Conservation (phyloP, 2,329 filamentous ascomycete genomes). For the Furcasterigmium furcatum region DNA sequence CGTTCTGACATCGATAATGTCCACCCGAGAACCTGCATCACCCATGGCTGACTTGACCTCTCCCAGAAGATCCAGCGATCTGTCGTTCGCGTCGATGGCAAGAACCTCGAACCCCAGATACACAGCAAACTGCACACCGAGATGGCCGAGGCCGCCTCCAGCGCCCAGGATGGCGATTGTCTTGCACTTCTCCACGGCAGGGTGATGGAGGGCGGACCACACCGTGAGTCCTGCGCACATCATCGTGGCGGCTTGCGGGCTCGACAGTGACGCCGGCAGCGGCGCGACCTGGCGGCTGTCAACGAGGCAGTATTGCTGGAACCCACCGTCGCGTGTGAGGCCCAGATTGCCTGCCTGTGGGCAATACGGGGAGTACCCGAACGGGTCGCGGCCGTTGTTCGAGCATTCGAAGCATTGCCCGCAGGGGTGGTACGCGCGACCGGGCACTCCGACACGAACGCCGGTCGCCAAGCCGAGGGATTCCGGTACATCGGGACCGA, state of each 20-base stretch:
- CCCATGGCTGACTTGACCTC: neutral
- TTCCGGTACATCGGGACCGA: slow-evolving; percentile 9
- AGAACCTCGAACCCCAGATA: slow-evolving; percentile 2
- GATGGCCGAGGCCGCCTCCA: slow-evolving; percentile 8
- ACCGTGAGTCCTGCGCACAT: slow-evolving; percentile 13
- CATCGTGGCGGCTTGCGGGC: slow-evolving; percentile 6
- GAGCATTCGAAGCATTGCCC: slow-evolving; percentile 36
- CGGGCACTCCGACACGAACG: slow-evolving; percentile 34
- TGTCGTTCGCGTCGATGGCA: slow-evolving; percentile 14
- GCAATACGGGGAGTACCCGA: slow-evolving; percentile 37
- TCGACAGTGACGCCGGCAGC: slow-evolving; percentile 23
- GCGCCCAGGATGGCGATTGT: slow-evolving; percentile 7
- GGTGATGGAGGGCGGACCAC: slow-evolving; percentile 2
- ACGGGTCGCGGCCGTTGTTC: slow-evolving; percentile 20
- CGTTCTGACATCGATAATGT: neutral
- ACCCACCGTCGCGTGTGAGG: slow-evolving; percentile 27
- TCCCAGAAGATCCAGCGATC: neutral
- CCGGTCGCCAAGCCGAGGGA: slow-evolving; percentile 14
- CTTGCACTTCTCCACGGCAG: neutral
- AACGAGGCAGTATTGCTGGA: slow-evolving; percentile 37
- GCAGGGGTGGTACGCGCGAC: slow-evolving; percentile 35
- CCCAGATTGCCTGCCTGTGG: slow-evolving; percentile 17
- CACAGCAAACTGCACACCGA: slow-evolving; percentile 10
- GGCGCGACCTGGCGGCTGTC: slow-evolving; percentile 30
- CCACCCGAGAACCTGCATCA: neutral